A percentile compares a stretch with the other conserved stretches of the same genome.
phyloP scores from a whole-genome alignment of 176 grass and related monocot species.

The Triticum dicoccoides region DNA sequence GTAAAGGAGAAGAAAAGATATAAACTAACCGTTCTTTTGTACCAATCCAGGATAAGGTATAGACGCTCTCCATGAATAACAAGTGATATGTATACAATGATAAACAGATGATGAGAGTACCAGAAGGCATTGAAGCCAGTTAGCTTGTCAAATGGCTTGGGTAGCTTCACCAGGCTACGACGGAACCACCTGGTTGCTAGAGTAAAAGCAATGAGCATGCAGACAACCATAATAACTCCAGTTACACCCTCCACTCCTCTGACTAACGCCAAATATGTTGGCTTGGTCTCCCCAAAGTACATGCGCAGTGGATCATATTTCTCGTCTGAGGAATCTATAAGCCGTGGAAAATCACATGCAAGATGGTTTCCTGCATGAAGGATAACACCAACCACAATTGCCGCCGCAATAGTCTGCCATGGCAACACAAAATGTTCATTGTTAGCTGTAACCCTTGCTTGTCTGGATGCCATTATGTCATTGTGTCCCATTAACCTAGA shows the following conservation, averaged over 20 bases:
- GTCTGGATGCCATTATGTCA: not conserved
- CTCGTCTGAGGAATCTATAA: conserved; percentile 50
- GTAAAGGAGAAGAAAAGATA: conserved; percentile 5
- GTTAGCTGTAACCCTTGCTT: conserved; percentile 14
- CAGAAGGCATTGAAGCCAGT: conserved; percentile 98
- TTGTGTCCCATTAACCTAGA: not conserved
- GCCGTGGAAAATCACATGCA: conserved; percentile 82
- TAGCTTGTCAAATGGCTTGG: conserved; percentile 84
- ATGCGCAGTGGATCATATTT: conserved; percentile 46
- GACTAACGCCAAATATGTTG: conserved; percentile 63
- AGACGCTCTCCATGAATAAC: conserved; percentile 75
- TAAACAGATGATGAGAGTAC: conserved; percentile 96
- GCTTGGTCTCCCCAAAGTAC: conserved; percentile 59
- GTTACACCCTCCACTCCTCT: conserved; percentile 71
- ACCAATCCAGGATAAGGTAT: conserved; percentile 79
- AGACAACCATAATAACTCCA: conserved; percentile 86
- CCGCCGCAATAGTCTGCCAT: conserved; percentile 84
- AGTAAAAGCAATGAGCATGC: conserved; percentile 82
- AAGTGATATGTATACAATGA: conserved; percentile 78
- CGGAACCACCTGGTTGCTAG: conserved; percentile 96
- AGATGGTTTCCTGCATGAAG: conserved; percentile 80
- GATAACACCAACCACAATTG: conserved; percentile 81
- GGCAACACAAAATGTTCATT: conserved; percentile 33
- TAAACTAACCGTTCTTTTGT: conserved; percentile 71
- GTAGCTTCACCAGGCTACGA: conserved; percentile 78